A percentile compares a stretch with the other conserved stretches of the same genome.
These are phyloP conservation scores for Pythium monospermum DNA, from an alignment of 352 stramenopile species.

Conservation along the genomic window DNA sequence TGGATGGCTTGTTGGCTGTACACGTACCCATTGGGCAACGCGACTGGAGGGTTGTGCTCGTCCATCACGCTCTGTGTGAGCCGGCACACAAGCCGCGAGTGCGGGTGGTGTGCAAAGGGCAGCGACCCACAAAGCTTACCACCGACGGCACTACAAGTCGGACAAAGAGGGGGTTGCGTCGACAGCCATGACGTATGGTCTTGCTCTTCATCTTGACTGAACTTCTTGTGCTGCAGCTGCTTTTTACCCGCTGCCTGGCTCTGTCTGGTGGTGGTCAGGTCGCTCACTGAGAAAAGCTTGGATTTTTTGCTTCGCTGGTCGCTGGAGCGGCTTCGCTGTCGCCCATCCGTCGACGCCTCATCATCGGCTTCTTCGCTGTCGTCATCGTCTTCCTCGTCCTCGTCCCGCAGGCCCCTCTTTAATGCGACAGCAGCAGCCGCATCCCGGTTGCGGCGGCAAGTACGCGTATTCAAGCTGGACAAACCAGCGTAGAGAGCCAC, in stretches of 20 bases:
- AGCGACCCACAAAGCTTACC: conserved; percentile 47
- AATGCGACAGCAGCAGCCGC: conserved; percentile 16
- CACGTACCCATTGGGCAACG: conserved; percentile 79
- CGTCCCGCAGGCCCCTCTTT: conserved; percentile 12
- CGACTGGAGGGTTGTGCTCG: conserved; percentile 77
- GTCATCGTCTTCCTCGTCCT: background rate
- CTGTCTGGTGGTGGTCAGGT: background rate
- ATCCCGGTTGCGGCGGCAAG: conserved; percentile 56
- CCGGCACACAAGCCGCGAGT: conserved; percentile 77
- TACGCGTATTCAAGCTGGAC: conserved; percentile 69
- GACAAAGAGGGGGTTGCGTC: conserved; percentile 47
- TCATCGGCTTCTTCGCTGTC: background rate
- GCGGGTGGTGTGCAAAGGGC: conserved; percentile 77
- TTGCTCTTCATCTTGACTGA: conserved; percentile 15
- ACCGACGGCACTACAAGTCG: conserved; percentile 68
- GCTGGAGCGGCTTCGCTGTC: too few relatives aligned
- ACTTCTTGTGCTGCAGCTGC: conserved; percentile 28
- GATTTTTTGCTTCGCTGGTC: conserved; percentile 42
- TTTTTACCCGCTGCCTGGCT: conserved; percentile 3
- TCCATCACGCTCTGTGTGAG: conserved; percentile 79
- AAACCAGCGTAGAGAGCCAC: conserved; percentile 62
- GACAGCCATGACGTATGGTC: background rate
- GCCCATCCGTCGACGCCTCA: background rate
- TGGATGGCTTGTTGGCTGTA: conserved; percentile 78
- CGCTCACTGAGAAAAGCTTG: conserved; percentile 21